phyloP scores from a whole-genome alignment of 345 rosid species.

The Alliaria petiolata region DNA sequence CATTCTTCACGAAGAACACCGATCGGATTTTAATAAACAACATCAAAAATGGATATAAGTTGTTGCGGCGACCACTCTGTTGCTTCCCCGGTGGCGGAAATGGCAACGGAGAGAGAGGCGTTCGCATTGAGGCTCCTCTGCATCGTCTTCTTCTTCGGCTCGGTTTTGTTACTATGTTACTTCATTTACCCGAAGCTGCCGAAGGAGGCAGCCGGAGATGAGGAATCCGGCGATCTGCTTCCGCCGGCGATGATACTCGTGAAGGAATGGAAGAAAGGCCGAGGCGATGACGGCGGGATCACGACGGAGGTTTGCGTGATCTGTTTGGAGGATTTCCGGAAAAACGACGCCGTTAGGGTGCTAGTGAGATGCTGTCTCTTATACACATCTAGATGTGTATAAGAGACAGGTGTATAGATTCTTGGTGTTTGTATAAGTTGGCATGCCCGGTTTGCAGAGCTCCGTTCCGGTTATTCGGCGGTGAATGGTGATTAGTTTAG shows the following conservation, averaged over 20 bases:
- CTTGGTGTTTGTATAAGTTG: constrained; percentile 14
- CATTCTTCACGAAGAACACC: neutral
- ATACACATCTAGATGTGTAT: too few species aligned
- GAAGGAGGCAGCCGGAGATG: constrained; percentile 2
- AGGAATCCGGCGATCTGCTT: constrained; percentile 10
- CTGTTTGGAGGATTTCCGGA: neutral
- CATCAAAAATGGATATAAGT: neutral
- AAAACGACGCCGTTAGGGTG: constrained; percentile 8
- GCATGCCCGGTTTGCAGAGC: constrained; percentile 17
- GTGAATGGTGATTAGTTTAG: neutral
- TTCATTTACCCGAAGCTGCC: constrained; percentile 9
- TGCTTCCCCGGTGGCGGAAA: neutral
- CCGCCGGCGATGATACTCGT: constrained; percentile 6
- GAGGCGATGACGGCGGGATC: neutral
- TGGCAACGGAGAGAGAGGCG: neutral
- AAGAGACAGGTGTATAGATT: constrained; percentile 18
- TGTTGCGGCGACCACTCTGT: neutral
- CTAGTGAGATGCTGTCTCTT: constrained; percentile 13
- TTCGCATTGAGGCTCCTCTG: neutral
- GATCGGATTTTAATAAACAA: neutral
- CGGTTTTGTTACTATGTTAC: neutral
- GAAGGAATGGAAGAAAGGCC: neutral
- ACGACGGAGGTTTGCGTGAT: constrained; percentile 19
- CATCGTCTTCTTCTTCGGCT: constrained; percentile 5
- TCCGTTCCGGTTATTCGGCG: constrained; percentile 7